Conservation (phyloP, 2,329 filamentous ascomycete species). For the Fusarium succisae region DNA sequence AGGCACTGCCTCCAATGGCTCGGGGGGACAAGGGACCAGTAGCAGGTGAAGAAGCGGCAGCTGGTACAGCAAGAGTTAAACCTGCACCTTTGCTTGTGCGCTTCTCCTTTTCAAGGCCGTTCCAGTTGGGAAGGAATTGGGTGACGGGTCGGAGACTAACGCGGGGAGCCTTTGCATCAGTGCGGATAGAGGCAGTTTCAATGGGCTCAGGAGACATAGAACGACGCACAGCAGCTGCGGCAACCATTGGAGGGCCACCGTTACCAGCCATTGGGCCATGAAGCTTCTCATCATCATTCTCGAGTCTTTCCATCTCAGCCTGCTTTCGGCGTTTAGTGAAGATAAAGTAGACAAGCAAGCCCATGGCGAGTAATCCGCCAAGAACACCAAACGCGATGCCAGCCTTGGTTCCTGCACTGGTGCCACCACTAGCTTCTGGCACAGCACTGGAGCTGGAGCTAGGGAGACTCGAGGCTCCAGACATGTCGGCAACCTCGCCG, state of each 20-base stretch:
- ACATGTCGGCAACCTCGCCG: conserved; percentile 29
- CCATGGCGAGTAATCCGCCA: conserved; percentile 71
- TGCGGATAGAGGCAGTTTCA: conserved; percentile 37
- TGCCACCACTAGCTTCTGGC: conserved; percentile 34
- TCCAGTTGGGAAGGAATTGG: conserved; percentile 77
- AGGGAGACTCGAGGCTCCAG: conserved; percentile 26
- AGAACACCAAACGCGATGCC: conserved; percentile 88
- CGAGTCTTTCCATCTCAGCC: conserved; percentile 56
- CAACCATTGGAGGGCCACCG: conserved; percentile 26
- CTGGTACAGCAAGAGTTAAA: conserved; percentile 49
- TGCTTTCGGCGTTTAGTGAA: conserved; percentile 77
- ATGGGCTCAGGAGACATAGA: conserved; percentile 25
- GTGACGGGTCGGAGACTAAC: conserved; percentile 87
- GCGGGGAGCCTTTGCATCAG: conserved; percentile 72
- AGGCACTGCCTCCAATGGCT: conserved; percentile 51
- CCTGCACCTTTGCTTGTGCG: conserved; percentile 60
- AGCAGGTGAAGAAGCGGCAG: conserved; percentile 35
- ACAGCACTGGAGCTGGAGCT: conserved; percentile 36
- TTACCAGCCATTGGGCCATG: conserved; percentile 51
- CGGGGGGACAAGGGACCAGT: conserved; percentile 33
- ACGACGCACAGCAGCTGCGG: conserved; percentile 14
- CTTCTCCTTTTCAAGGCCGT: conserved; percentile 60
- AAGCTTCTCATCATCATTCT: conserved; percentile 74
- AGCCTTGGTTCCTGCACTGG: conserved; percentile 67
- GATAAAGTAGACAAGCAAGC: conserved; percentile 75